Evolutionary conservation across 2,329 filamentous ascomycete species (phyloP), one percentile per base, ranked within the genome.

Genomic region (Talaromyces amestolkiae): DNA sequence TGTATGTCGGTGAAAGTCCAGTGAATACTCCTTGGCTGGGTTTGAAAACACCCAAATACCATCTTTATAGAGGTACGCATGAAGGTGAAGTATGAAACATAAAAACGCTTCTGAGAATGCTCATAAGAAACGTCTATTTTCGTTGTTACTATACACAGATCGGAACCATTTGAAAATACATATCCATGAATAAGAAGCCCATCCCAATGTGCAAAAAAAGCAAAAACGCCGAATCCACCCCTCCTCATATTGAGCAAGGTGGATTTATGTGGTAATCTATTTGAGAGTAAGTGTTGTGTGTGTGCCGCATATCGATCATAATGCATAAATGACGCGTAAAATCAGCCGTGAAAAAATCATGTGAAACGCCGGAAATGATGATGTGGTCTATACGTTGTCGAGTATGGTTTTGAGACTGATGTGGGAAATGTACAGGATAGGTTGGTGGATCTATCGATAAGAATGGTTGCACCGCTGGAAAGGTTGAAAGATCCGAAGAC

Each of bases 1-100:
- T 92, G 45, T 92, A 88, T 73, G 90, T 87, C 0, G 89, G 89
- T 3, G 72, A 88, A n/a, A 89, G 85, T 69, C 89, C 89, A 0
- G 81, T 92, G 69, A 92, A 92, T 76, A 87, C 83, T 0, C 88
- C 88, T 0, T 88, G 82, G 77, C 74, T 90, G 71, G 89, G 89
- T 0, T 72, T 91, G n/a, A 83, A 83, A 69, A 19, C 49, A 33
- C 9, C 58, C 5, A 39, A 37, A 22, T 56, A 19, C n/a, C n/a
- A 37, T 17, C n/a, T 39, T 22, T 5, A 39, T 24, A 9, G 2
- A 24, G 33, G 22, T 15, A 37, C 10, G 15, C 41, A 15, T 27
- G 39, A 58, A 39, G 39, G 53, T n/a, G 33, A 27, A 17, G 62
- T 59, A 31, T 64, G 22, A 22, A 22, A 22, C 22, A 22, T 22